Conservation (phyloP, 2,329 filamentous ascomycete genomes). For the Cordyceps farinosa region DNA sequence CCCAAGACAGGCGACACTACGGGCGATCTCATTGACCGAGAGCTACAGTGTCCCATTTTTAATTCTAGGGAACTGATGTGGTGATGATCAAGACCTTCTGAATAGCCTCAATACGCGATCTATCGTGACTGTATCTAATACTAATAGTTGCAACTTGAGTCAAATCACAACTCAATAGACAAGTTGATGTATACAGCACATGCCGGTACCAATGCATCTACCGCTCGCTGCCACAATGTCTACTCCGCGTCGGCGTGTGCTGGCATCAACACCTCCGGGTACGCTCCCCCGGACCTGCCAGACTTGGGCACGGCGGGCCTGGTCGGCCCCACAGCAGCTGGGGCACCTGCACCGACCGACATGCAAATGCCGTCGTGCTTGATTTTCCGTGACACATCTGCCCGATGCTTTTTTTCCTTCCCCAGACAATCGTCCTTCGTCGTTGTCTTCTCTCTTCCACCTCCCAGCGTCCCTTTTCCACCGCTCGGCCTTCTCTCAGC, state of each 20-base stretch:
- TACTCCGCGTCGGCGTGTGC: not conserved
- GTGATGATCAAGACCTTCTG: too few species aligned
- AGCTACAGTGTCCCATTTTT: too few species aligned
- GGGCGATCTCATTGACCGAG: too few species aligned
- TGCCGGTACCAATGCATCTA: too few species aligned
- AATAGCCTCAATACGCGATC: too few species aligned
- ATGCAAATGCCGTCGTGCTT: not conserved
- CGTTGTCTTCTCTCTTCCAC: not conserved
- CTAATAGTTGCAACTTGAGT: too few species aligned
- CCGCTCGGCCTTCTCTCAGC: not conserved
- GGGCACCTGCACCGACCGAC: constrained; percentile 5
- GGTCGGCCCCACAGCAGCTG: not conserved
- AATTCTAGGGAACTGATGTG: too few species aligned
- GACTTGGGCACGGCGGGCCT: not conserved
- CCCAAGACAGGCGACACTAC: too few species aligned
- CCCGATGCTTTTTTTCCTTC: not conserved
- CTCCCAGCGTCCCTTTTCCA: not conserved
- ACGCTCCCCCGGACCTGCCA: constrained; percentile 9
- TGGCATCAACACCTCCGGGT: not conserved
- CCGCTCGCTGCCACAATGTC: not conserved
- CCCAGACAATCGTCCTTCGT: not conserved
- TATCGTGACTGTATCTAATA: too few species aligned
- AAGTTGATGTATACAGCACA: too few species aligned
- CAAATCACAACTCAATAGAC: too few species aligned
- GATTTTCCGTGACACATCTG: not conserved